Percentiles rank a stretch among this genome's conserved stretches.
Evolutionary conservation across 306 rosid species (phyloP).

Genomic region (Crotalaria pallida): DNA sequence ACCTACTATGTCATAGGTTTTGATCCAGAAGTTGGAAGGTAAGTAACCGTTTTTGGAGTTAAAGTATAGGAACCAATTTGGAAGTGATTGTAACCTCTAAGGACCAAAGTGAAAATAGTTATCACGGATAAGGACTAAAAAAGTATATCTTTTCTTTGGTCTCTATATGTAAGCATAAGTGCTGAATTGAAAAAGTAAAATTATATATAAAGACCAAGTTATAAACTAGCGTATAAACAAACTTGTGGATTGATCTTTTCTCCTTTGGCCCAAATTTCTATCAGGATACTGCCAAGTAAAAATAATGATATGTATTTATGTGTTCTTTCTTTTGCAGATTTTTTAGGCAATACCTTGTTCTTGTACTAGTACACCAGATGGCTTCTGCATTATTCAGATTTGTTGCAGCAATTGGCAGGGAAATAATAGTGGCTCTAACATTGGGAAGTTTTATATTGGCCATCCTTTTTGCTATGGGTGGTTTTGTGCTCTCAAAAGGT

Average conservation of each 20-base stretch:
- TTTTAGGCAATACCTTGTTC: constrained; percentile 47
- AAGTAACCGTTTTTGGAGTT: background rate
- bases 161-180: too few species aligned
- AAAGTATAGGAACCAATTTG: too few species aligned
- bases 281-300: background rate
- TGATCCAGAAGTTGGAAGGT: constrained; percentile 57
- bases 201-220: too few species aligned
- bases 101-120: too few species aligned
- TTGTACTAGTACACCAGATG: constrained; percentile 51
- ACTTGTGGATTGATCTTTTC: background rate
- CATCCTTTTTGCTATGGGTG: constrained; percentile 46
- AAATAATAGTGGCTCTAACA: constrained; percentile 45
- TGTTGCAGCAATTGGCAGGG: constrained; percentile 53
- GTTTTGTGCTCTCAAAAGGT: constrained; percentile 59
- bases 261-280: background rate
- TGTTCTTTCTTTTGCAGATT: constrained; percentile 37
- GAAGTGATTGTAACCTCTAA: too few species aligned
- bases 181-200: too few species aligned
- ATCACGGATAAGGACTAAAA: too few species aligned
- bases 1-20: constrained; percentile 66
- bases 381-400: constrained; percentile 45
- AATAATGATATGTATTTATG: background rate
- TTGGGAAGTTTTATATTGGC: constrained; percentile 37
- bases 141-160: too few species aligned
- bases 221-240: background rate